Conservation (phyloP, 805 yeast genomes). For the Saccharomycopsis sp. region DNA sequence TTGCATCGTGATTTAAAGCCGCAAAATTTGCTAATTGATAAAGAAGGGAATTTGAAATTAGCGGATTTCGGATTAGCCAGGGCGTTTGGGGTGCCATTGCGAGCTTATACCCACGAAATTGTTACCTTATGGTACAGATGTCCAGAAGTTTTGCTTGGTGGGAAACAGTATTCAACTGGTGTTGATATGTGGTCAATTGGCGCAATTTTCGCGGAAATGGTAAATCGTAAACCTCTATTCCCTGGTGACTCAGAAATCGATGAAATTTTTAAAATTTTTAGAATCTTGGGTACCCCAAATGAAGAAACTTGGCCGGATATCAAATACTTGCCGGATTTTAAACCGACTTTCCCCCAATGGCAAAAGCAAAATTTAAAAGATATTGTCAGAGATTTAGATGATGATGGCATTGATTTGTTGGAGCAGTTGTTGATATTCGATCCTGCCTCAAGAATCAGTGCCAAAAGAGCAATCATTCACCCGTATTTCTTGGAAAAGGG, state of each 20-base stretch:
- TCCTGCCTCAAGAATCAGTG: conserved; percentile 89
- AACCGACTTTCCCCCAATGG: conserved; percentile 92
- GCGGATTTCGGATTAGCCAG: conserved; percentile 95
- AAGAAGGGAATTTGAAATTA: conserved; percentile 86
- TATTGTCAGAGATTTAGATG: conserved; percentile 60
- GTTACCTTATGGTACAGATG: conserved; percentile 97
- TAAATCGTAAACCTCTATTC: conserved; percentile 87
- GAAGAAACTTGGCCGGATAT: conserved; percentile 96
- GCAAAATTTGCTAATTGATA: conserved; percentile 88
- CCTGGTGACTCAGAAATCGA: conserved; percentile 98
- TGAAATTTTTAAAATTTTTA: conserved; percentile 88
- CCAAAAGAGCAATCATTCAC: conserved; percentile 85
- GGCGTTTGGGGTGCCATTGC: conserved; percentile 94
- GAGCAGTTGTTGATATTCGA: conserved; percentile 79
- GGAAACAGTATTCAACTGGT: conserved; percentile 95
- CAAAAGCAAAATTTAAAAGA: conserved; percentile 52
- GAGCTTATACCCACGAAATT: conserved; percentile 96
- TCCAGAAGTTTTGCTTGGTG: conserved; percentile 92
- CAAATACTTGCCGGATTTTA: conserved; percentile 82
- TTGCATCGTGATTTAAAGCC: conserved; percentile 95
- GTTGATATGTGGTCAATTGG: conserved; percentile 99
- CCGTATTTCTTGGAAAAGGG: conserved; percentile 69
- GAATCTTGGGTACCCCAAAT: conserved; percentile 89
- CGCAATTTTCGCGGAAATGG: conserved; percentile 97
- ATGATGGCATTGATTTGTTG: conserved; percentile 77